Evolutionary conservation across 805 yeast species (phyloP).

Genomic region (Ogataea parapolymorpha): DNA sequence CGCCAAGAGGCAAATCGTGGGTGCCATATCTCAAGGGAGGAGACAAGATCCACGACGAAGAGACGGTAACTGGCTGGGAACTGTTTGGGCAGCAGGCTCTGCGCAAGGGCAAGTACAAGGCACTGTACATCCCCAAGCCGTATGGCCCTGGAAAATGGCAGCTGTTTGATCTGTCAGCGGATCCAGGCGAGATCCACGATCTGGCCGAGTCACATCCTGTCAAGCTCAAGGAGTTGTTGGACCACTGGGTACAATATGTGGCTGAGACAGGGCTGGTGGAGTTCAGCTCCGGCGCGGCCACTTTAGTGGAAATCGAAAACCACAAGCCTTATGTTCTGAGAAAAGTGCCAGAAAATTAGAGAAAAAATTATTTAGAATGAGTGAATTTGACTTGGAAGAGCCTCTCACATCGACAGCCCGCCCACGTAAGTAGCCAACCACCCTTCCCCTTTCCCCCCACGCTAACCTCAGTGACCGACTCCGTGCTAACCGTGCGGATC

Average conservation of each 20-base stretch:
- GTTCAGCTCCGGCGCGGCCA: conserved; percentile 7
- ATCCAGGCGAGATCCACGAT: conserved; percentile 50
- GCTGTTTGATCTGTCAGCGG: conserved; percentile 36
- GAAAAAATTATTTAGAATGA: conserved; percentile 10
- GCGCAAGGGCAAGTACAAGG: conserved; percentile 48
- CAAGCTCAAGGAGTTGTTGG: conserved; percentile 40
- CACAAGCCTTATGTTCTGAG: neutral
- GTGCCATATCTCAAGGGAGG: conserved; percentile 33
- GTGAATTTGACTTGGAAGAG: conserved; percentile 46
- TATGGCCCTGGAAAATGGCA: conserved; percentile 50
- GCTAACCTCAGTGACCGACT: conserved; percentile 43
- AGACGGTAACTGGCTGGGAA: conserved; percentile 54
- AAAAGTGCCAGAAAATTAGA: conserved; percentile 1
- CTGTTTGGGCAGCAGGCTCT: conserved; percentile 55
- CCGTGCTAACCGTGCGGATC: conserved; percentile 80
- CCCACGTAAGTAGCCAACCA: conserved; percentile 43
- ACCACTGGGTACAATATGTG: conserved; percentile 50
- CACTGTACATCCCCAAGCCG: conserved; percentile 47
- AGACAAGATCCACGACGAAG: conserved; percentile 37
- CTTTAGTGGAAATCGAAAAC: neutral
- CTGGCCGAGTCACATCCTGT: conserved; percentile 40
- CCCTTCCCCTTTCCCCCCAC: neutral
- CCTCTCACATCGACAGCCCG: conserved; percentile 78
- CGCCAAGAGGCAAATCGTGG: conserved; percentile 48
- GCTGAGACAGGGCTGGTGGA: conserved; percentile 50